Evolutionary conservation across 2,329 filamentous ascomycete species (phyloP), one percentile per base, ranked within the genome.

Genomic region (Penicillium sumatraense): DNA sequence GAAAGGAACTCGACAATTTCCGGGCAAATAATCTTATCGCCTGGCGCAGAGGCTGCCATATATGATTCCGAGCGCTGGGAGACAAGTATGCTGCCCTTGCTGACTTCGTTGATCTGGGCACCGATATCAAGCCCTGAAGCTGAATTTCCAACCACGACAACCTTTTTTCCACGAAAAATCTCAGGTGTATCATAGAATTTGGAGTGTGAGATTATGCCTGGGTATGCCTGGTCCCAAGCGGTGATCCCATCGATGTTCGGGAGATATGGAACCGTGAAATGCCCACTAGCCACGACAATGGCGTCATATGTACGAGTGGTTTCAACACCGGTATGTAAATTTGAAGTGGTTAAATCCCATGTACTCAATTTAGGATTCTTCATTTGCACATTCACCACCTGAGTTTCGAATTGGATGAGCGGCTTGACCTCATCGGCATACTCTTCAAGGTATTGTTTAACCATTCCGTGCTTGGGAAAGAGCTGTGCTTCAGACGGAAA

Each of bases 81-180:
- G 79, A 90, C 60, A n/a, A 93, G 74, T 1, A 95, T 74, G 10
- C 86, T 87, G 2, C 75, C 74, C 58, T 78, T 74, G 68, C 85
- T 86, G 31, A 86, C 80, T 5, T 77, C 68, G 47, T 81, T 83
- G 63, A 97, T 89, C 70, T 97, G 93, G 2, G 81, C 76, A 14
- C 88, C 88, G 64, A 98, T 91, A 67, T 98, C 93, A 14, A 91
- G 76, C 0, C 91, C 93, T 0, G 91, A 96, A 0, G 92, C 89
- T 0, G 89, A 89, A 65, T 91, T 95, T 9, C 93, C 93, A 0
- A 97, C 86, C 0, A 97, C 82, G 5, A 97, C 73, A 10, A 95
- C 89, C 72, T 90, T 96, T 71, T 89, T 89, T 50, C 78, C 81
- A 1, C 70, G 68, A 65, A 88, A 96, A 0, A 77, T 67, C 16